Conservation (phyloP, 345 rosid genomes). For the Camelina sativa region DNA sequence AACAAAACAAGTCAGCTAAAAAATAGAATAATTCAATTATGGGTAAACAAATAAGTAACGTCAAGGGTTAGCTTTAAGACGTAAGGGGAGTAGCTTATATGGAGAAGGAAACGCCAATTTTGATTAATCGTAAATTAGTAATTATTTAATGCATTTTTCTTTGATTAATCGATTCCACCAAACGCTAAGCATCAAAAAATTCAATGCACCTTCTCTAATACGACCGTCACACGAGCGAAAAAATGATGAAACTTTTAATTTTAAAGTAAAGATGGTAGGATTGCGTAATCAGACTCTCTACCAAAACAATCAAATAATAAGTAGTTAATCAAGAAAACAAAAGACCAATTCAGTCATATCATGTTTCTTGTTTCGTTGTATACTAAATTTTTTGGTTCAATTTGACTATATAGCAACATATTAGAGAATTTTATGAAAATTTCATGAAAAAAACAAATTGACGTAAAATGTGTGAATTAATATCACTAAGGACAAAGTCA, state of each 20-base stretch:
- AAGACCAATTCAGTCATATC: slow-evolving; percentile 27
- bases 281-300: slow-evolving; percentile 49
- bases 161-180: slow-evolving; percentile 43
- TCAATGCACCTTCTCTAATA: slow-evolving; percentile 11
- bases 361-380: slow-evolving; percentile 31
- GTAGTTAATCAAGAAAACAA: not conserved
- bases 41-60: slow-evolving; percentile 33
- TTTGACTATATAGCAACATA: slow-evolving; percentile 1
- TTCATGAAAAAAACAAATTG: not conserved
- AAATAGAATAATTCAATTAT: slow-evolving; percentile 22
- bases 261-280: slow-evolving; percentile 24
- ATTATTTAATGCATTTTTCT: slow-evolving; percentile 12
- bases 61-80: slow-evolving; percentile 31
- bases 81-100: slow-evolving; percentile 32
- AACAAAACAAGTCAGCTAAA: slow-evolving; percentile 35
- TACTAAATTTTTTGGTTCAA: slow-evolving; percentile 5
- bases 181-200: slow-evolving; percentile 35
- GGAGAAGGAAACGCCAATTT: slow-evolving; percentile 37
- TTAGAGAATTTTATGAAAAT: not conserved
- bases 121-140: not conserved
- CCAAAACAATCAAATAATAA: slow-evolving; percentile 51
- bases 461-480: slow-evolving; percentile 6
- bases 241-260: not conserved
- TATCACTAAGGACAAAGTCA: slow-evolving; percentile 23
- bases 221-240: slow-evolving; percentile 15